Evolutionary conservation across 306 rosid species (phyloP), one percentile per base, ranked within the genome.

Genomic region (Vigna radiata): DNA sequence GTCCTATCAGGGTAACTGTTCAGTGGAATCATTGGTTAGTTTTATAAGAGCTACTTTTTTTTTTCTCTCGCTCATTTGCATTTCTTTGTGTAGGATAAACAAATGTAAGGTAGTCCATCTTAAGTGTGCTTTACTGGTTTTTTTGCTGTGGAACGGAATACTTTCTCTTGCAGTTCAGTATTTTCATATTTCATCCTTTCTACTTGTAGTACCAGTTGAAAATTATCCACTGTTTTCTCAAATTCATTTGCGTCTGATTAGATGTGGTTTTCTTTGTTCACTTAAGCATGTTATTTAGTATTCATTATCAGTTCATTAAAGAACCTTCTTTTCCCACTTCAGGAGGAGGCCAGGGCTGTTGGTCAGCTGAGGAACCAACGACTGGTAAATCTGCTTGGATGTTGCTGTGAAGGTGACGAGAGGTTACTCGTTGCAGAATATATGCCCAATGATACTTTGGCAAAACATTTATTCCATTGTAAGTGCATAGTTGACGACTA

Each of bases 391-490:
- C 90, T 95, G 75, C 89, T 95, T 81, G 99, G 99, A 33, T 95
- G 96, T 79, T 95, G 97, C 90, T 82, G 78, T 29, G 97, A 95
- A 39, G 97, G 96, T 46, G 97, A 95, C 9, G 99, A 95, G 82
- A 90, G 99, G 90, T 75, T 95, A 76, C 97, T 92, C 73, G 93
- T 95, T 82, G 91, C 97, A 21, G 97, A 95, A 69, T 92, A 80
- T 70, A 89, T 95, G 97, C 86, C 96, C 75, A 92, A 89, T n/a
- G 99, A 95, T 72, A 95, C 97, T 23, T 79, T 95, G 85, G 99
- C 99, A 17, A 95, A 95, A 72, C 97, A 95, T 90, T 91, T 92
- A 76, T 95, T 95, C 62, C 99, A 95, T 73, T 95, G 97, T 95
- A 88, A 87, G 99, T 89, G 33, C 48, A 49, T 67, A 15, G 23